A percentile compares a stretch with the other conserved stretches of the same genome.
phyloP scores from a whole-genome alignment of 768 basidiomycete genomes.

The Leucosporidium yakuticum region DNA sequence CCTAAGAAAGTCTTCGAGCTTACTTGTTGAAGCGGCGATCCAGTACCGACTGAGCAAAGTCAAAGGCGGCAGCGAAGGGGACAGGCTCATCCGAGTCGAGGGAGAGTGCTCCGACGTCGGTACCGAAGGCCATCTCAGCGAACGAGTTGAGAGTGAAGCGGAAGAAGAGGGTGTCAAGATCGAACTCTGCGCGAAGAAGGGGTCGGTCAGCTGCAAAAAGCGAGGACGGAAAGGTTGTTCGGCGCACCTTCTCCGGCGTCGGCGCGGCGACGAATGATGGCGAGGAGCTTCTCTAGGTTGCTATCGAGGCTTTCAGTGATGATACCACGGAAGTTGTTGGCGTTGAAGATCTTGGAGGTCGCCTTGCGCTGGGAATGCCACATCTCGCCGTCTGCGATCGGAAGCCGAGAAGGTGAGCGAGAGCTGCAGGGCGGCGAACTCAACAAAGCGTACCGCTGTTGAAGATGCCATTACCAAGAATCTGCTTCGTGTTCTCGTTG shows the following conservation, averaged over 20 bases:
- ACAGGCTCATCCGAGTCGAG: neutral
- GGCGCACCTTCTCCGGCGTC: neutral
- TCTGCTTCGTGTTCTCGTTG: neutral
- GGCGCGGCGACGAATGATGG: neutral
- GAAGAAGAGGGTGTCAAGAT: conserved; percentile 11
- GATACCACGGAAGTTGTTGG: conserved; percentile 4
- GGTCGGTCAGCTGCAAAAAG: neutral
- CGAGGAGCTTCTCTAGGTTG: neutral
- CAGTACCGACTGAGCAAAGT: neutral
- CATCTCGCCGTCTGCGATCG: neutral
- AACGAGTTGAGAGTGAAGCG: conserved; percentile 18
- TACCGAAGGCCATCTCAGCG: conserved; percentile 9
- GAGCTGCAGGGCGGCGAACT: neutral
- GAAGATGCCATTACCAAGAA: conserved; percentile 9
- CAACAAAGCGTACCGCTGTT: neutral
- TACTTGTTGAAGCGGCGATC: neutral
- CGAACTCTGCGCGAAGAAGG: neutral
- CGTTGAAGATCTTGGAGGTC: conserved; percentile 6
- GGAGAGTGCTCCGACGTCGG: conserved; percentile 1
- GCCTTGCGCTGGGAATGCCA: conserved; percentile 12
- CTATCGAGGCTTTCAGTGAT: neutral
- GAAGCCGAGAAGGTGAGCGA: neutral
- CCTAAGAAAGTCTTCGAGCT: too few species aligned
- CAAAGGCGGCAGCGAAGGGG: neutral
- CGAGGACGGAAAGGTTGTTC: neutral